Percentiles rank a stretch among this genome's conserved stretches.
phyloP scores from a whole-genome alignment of 2,329 filamentous ascomycete species.

The Plectosphaerella sp. region DNA sequence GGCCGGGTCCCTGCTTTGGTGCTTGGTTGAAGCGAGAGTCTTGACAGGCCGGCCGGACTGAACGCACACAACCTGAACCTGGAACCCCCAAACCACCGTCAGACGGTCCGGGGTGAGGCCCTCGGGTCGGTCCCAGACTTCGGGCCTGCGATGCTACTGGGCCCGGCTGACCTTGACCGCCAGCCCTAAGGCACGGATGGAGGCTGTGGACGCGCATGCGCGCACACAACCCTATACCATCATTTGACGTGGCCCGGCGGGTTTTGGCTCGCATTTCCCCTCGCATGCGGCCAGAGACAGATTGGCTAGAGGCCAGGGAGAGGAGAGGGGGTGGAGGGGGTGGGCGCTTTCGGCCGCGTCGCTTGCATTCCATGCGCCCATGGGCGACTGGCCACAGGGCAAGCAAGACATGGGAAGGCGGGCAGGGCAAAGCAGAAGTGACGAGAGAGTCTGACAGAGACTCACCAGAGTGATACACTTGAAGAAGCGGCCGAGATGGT shows the following conservation, averaged over 20 bases:
- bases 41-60: too few relatives aligned
- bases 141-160: neutral
- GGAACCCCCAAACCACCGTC: too few relatives aligned
- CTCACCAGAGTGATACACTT: constrained; percentile 17
- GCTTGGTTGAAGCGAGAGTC: neutral
- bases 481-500: neutral
- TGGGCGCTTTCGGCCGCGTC: neutral
- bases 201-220: neutral
- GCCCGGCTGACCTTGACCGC: neutral
- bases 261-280: neutral
- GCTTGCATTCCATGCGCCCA: neutral
- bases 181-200: constrained; percentile 2
- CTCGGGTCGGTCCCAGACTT: too few relatives aligned
- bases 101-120: too few relatives aligned
- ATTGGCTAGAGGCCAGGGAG: neutral
- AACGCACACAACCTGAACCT: too few relatives aligned
- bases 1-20: neutral
- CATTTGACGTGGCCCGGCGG: neutral
- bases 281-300: neutral
- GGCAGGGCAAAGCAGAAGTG: neutral
- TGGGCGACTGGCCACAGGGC: neutral
- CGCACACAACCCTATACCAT: constrained; percentile 2
- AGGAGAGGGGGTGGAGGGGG: neutral
- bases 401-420: neutral
- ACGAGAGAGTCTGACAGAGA: neutral